Evolutionary conservation across 345 rosid species (phyloP).

Genomic region (Geranium rotundifolium): DNA sequence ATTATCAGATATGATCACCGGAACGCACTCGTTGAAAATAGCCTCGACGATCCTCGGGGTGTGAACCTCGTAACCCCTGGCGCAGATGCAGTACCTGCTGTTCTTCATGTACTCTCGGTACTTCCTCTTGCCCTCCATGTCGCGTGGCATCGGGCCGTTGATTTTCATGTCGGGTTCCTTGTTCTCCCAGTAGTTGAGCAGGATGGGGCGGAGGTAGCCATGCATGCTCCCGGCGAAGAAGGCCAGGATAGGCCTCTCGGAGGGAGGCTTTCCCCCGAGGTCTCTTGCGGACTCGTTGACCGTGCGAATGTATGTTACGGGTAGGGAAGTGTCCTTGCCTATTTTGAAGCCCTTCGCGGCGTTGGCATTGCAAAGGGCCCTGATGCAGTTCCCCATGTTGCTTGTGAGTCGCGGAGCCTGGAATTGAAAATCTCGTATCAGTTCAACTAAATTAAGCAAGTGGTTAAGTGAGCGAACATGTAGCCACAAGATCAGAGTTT

Average conservation of each 20-base stretch:
- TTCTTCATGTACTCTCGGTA: constrained; percentile 78
- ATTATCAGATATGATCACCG: constrained; percentile 78
- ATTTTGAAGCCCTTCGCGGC: constrained; percentile 58
- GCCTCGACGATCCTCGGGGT: constrained; percentile 82
- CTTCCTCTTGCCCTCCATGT: constrained; percentile 36
- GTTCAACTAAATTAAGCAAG: constrained; percentile 2
- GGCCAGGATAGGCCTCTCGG: constrained; percentile 52
- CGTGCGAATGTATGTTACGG: constrained; percentile 61
- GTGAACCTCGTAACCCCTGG: constrained; percentile 84
- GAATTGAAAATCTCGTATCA: constrained; percentile 15
- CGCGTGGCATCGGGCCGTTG: constrained; percentile 60
- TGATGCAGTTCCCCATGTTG: constrained; percentile 45
- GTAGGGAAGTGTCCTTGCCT: constrained; percentile 64
- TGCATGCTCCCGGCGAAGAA: constrained; percentile 91
- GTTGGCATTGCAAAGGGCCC: constrained; percentile 73
- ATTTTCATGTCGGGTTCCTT: constrained; percentile 74
- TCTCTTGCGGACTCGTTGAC: constrained; percentile 40
- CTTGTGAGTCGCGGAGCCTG: constrained; percentile 57
- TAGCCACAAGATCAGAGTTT: too few relatives aligned
- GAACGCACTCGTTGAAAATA: constrained; percentile 64
- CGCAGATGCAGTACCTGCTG: constrained; percentile 81
- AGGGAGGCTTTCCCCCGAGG: constrained; percentile 60
- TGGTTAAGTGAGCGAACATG: too few relatives aligned
- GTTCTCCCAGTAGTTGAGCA: constrained; percentile 60
- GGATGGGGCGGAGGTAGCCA: constrained; percentile 61